phyloP scores from a whole-genome alignment of 192 early-diverging fungal genomes.

The Diversispora eburnea region DNA sequence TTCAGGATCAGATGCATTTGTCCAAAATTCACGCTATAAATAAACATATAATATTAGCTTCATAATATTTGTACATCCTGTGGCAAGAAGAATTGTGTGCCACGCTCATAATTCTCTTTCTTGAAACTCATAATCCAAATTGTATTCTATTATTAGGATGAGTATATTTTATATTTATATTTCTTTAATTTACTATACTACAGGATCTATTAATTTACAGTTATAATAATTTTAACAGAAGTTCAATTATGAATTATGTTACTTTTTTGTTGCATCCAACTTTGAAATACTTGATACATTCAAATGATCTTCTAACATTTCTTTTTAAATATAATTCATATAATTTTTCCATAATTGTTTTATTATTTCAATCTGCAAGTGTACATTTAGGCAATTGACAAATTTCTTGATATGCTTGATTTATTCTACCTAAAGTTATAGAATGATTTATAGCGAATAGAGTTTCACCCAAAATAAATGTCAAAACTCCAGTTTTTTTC shows the following conservation, averaged over 20 bases:
- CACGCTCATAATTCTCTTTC: not conserved
- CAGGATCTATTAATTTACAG: too few species aligned
- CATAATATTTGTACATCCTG: not conserved
- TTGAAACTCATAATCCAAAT: not conserved
- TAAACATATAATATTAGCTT: not conserved
- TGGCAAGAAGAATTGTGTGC: not conserved
- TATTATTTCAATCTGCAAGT: not conserved
- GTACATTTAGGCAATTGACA: not conserved
- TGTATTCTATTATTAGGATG: not conserved
- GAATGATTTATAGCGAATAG: constrained; percentile 6
- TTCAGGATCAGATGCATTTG: not conserved
- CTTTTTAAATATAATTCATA: not conserved
- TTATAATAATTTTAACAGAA: not conserved
- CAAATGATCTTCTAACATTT: not conserved
- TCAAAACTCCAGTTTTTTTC: not conserved
- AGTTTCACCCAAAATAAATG: not conserved
- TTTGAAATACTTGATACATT: not conserved
- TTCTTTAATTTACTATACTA: too few species aligned
- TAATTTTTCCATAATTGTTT: not conserved
- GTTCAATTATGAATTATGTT: not conserved
- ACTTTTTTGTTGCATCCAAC: not conserved
- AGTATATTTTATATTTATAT: too few species aligned
- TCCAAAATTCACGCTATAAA: not conserved
- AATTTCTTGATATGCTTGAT: not conserved
- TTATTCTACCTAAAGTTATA: not conserved